Evolutionary conservation across 495 filamentous ascomycete species (phyloP).

Genomic region (Cryomyces minteri): DNA sequence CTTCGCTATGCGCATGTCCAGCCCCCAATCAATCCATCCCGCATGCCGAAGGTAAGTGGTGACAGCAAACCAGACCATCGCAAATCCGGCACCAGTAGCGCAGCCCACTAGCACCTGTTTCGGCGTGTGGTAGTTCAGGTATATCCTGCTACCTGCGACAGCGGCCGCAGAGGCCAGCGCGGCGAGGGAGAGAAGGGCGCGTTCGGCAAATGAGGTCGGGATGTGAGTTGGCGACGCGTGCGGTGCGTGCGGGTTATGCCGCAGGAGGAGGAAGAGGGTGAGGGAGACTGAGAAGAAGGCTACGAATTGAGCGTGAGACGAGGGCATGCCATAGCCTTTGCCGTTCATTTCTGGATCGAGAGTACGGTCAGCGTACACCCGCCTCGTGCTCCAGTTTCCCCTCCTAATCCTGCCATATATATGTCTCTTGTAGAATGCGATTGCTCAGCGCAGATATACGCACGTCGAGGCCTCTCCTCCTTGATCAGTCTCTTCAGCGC

Average conservation of each 20-base stretch:
- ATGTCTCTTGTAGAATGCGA: background rate
- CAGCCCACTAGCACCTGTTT: constrained; percentile 72
- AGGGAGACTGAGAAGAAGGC: constrained; percentile 75
- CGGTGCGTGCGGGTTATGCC: constrained; percentile 38
- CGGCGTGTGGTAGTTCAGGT: constrained; percentile 84
- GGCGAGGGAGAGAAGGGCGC: constrained; percentile 34
- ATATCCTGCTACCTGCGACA: constrained; percentile 68
- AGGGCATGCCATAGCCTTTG: constrained; percentile 99
- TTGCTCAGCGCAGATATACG: constrained; percentile 6
- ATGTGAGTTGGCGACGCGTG: constrained; percentile 27
- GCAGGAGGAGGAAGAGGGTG: constrained; percentile 59
- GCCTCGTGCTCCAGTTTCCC: too few relatives aligned
- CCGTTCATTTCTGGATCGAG: constrained; percentile 47
- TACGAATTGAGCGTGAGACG: constrained; percentile 88
- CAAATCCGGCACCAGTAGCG: constrained; percentile 50
- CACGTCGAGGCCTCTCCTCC: constrained; percentile 69
- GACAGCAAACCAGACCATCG: constrained; percentile 58
- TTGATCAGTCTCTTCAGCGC: constrained; percentile 75
- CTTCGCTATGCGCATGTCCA: constrained; percentile 47
- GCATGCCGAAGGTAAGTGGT: constrained; percentile 42
- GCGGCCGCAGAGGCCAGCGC: constrained; percentile 40
- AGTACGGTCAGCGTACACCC: background rate
- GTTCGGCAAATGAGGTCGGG: constrained; percentile 37
- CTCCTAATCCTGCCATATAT: too few relatives aligned
- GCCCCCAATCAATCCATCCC: constrained; percentile 48